Conservation (phyloP, 176 grass and related monocot genomes). For the Chloris gayana region DNA sequence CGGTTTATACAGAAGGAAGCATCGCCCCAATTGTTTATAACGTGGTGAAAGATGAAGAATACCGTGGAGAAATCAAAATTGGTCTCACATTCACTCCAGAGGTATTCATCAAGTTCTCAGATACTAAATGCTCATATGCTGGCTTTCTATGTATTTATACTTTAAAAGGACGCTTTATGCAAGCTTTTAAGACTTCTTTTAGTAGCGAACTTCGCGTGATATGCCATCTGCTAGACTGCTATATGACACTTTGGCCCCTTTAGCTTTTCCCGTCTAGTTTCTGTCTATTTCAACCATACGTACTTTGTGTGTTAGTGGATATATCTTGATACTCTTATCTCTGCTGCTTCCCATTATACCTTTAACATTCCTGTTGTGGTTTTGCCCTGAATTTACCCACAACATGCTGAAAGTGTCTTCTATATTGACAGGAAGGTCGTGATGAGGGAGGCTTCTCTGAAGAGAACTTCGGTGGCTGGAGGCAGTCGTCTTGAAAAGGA, state of each 20-base stretch:
- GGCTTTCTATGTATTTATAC: not conserved
- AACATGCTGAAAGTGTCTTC: not conserved
- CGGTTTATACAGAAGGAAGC: constrained; percentile 55
- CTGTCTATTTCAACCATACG: not conserved
- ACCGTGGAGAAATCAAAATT: constrained; percentile 80
- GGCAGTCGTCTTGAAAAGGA: constrained; percentile 34
- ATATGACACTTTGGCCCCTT: not conserved
- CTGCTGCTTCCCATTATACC: not conserved
- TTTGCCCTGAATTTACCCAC: not conserved
- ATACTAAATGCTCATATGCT: not conserved
- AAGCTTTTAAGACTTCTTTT: not conserved
- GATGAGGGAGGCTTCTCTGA: constrained; percentile 24
- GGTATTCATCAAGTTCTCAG: constrained; percentile 38
- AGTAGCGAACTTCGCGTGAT: not conserved
- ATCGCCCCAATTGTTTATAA: constrained; percentile 63
- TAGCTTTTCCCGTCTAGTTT: constrained; percentile 5
- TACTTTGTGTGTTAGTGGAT: constrained; percentile 10
- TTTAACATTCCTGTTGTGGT: not conserved
- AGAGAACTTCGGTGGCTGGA: constrained; percentile 50
- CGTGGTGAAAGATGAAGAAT: constrained; percentile 84
- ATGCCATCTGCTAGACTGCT: not conserved
- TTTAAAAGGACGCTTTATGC: not conserved
- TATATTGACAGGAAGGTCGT: constrained; percentile 37
- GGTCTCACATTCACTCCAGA: constrained; percentile 65
- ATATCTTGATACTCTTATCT: not conserved